A percentile compares a stretch with the other conserved stretches of the same genome.
Evolutionary conservation across 495 filamentous ascomycete species (phyloP).

Genomic region (Oidiodendron maius): DNA sequence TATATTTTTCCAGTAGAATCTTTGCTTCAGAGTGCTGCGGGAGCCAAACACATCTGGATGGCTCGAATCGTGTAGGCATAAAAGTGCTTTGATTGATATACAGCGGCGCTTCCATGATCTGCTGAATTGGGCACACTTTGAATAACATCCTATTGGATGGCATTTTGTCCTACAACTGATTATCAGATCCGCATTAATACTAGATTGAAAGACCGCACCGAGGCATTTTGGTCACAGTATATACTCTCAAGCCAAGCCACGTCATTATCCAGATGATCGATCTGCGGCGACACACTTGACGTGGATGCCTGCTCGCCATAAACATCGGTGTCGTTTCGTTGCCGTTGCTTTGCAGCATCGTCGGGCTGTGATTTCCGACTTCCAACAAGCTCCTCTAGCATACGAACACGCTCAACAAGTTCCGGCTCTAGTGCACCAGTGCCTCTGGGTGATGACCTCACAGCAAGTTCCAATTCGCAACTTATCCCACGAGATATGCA

Average conservation of each 20-base stretch:
- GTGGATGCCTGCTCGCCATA: not conserved
- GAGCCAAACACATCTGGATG: slow-evolving; percentile 30
- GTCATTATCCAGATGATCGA: not conserved
- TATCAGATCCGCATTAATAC: not conserved
- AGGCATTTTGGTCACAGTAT: not conserved
- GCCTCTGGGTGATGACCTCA: not conserved
- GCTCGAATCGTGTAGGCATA: not conserved
- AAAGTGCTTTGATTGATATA: not conserved
- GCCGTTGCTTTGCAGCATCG: not conserved
- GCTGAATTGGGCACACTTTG: not conserved
- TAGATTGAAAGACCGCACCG: not conserved
- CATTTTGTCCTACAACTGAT: slow-evolving; percentile 10
- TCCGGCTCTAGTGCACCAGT: not conserved
- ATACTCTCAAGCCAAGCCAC: not conserved
- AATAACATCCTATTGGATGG: slow-evolving; percentile 16
- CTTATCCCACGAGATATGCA: slow-evolving; percentile 22
- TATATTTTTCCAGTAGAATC: slow-evolving; percentile 35
- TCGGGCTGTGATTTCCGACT: not conserved
- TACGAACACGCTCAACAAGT: slow-evolving; percentile 1
- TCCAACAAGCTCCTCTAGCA: not conserved
- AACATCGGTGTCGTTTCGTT: not conserved
- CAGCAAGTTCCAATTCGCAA: slow-evolving; percentile 16
- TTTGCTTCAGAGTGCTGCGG: slow-evolving; percentile 33
- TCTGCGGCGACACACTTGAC: not conserved
- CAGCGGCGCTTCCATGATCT: slow-evolving; percentile 6